These are phyloP conservation scores for Syncephalastrum monosporum DNA, from an alignment of 371 early-diverging fungal genomes.

Conservation along the genomic window DNA sequence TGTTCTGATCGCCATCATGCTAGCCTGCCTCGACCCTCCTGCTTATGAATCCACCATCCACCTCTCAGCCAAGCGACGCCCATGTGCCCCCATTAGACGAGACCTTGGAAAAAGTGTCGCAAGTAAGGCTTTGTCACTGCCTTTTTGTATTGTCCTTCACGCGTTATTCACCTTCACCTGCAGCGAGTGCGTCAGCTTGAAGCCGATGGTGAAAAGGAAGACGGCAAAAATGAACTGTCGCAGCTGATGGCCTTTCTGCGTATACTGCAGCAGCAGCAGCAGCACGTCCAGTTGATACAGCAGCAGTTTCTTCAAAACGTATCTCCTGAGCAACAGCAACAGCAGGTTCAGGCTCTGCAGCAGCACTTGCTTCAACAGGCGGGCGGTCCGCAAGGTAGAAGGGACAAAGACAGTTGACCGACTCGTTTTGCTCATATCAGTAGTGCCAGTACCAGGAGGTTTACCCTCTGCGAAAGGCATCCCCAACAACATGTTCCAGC, in stretches of 20 bases:
- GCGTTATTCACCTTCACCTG: no score
- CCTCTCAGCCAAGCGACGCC: no score
- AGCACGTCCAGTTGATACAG: conserved; percentile 12
- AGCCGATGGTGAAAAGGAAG: conserved; percentile 69
- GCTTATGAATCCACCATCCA: no score
- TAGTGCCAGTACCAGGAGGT: no score
- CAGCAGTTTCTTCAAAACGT: conserved; percentile 24
- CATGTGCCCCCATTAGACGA: no score
- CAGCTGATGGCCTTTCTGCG: conserved; percentile 65
- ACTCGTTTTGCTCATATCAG: no score
- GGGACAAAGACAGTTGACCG: conserved; percentile 5
- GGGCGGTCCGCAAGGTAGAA: conserved; percentile 1
- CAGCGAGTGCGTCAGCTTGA: conserved; percentile 39
- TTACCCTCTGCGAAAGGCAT: no score
- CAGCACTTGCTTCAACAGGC: conserved; percentile 58
- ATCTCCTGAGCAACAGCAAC: conserved; percentile 52
- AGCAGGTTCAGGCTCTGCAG: conserved; percentile 70
- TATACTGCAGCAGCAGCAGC: conserved; percentile 46
- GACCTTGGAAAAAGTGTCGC: no score
- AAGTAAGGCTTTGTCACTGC: no score
- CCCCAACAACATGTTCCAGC: conserved; percentile 4
- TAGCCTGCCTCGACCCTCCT: no score
- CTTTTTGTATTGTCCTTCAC: no score
- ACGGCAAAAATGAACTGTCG: conserved; percentile 66
- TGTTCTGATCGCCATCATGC: no score